phyloP scores from a whole-genome alignment of 2,329 filamentous ascomycete genomes.

The Akanthomyces uredinophilus region DNA sequence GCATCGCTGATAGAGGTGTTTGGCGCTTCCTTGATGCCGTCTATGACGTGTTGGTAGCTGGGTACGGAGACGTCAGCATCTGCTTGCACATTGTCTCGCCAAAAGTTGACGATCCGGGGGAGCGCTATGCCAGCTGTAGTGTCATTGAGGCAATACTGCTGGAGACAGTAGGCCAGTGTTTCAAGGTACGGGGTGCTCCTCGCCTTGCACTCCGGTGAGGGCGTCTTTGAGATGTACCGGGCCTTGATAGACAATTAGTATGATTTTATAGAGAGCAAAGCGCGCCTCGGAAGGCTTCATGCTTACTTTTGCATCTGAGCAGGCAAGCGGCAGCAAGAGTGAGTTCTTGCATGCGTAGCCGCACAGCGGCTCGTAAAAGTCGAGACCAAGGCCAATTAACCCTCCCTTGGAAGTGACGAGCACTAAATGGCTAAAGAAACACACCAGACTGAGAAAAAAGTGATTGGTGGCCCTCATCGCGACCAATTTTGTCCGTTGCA shows the following conservation, averaged over 20 bases:
- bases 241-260: not conserved
- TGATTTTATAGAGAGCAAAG: not conserved
- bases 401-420: not conserved
- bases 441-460: not conserved
- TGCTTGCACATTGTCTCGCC: constrained; percentile 12
- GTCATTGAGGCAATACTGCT: not conserved
- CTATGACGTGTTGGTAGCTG: constrained; percentile 11
- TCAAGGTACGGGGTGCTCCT: not conserved
- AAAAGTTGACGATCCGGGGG: constrained; percentile 13
- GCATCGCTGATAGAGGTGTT: not conserved
- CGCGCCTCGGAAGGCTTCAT: not conserved
- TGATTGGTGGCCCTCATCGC: not conserved
- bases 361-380: not conserved
- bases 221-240: not conserved
- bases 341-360: not conserved
- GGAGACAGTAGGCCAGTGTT: not conserved
- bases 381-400: not conserved
- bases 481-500: not conserved
- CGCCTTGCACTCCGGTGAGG: not conserved
- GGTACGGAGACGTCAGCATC: not conserved
- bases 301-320: not conserved
- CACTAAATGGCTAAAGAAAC: not conserved
- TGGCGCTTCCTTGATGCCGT: constrained; percentile 4
- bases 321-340: not conserved
- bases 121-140: not conserved